Percentiles rank a stretch among this genome's conserved stretches.
These are phyloP conservation scores for Cladosporium sp. DNA, from an alignment of 2,329 filamentous ascomycete genomes.

Conservation along the genomic window DNA sequence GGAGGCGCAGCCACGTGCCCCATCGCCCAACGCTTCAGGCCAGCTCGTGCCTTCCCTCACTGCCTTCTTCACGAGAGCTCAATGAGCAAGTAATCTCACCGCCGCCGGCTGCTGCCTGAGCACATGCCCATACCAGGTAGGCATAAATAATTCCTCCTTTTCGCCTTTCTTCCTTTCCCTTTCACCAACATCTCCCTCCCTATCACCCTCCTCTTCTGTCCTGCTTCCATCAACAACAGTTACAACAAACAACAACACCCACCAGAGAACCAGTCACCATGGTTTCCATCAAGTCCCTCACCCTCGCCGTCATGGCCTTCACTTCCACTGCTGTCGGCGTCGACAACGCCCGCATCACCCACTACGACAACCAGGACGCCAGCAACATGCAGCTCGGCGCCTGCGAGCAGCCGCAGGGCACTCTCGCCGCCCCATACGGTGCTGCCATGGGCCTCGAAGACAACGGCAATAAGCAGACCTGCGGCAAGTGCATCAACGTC, in stretches of 20 bases:
- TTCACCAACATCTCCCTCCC: not conserved
- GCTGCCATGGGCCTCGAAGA: slow-evolving; percentile 1
- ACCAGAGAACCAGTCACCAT: not conserved
- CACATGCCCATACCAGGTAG: not conserved
- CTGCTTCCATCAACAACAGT: not conserved
- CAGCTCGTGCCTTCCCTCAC: not conserved
- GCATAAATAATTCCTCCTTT: not conserved
- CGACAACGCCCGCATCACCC: slow-evolving; percentile 1
- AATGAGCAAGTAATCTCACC: not conserved
- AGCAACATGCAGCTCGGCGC: not conserved
- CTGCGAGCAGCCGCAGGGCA: not conserved
- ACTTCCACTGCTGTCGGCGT: not conserved
- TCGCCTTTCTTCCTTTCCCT: not conserved
- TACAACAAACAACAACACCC: not conserved
- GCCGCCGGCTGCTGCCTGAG: not conserved
- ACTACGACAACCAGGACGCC: slow-evolving; percentile 1
- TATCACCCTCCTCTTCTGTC: not conserved
- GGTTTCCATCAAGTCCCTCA: not conserved
- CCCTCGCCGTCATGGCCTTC: not conserved
- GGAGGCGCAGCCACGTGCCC: not conserved
- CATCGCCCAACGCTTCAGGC: not conserved
- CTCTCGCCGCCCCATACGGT: not conserved
- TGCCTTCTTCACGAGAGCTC: not conserved
- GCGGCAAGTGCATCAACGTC: slow-evolving; percentile 6
- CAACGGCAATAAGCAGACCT: slow-evolving; percentile 3